Evolutionary conservation across 2,329 filamentous ascomycete genomes (phyloP).

Genomic region (Colletotrichum nymphaeae): DNA sequence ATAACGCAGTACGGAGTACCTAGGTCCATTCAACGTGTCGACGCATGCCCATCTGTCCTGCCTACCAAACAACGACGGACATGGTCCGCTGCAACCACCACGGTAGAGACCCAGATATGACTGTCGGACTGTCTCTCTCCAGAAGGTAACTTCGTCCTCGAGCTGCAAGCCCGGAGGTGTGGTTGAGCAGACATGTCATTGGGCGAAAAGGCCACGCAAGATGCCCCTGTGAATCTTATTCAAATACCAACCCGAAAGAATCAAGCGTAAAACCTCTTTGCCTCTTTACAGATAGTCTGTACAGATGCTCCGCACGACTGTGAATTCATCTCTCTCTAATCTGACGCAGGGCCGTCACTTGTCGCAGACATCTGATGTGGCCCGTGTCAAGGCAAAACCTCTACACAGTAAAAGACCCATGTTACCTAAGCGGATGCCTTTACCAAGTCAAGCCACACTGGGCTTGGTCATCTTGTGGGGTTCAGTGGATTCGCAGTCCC

Average conservation of each 20-base stretch:
- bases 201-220: background rate
- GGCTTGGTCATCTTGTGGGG: slow-evolving; percentile 28
- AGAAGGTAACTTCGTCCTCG: background rate
- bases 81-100: background rate
- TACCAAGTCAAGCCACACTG: slow-evolving; percentile 16
- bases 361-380: background rate
- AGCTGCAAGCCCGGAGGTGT: background rate
- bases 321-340: background rate
- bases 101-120: slow-evolving; percentile 4
- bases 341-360: background rate
- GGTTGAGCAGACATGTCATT: background rate
- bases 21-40: background rate
- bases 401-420: background rate
- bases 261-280: background rate
- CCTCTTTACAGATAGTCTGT: too few species aligned
- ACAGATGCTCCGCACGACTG: too few species aligned
- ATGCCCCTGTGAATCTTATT: background rate
- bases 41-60: background rate
- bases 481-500: background rate
- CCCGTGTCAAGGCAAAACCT: background rate
- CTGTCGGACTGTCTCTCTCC: slow-evolving; percentile 21
- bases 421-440: background rate
- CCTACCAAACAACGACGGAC: background rate
- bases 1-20: too few species aligned
- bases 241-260: background rate